A percentile compares a stretch with the other conserved stretches of the same genome.
These are phyloP conservation scores for Alternaria ethzedia DNA, from an alignment of 2,329 filamentous ascomycete genomes.

Conservation along the genomic window DNA sequence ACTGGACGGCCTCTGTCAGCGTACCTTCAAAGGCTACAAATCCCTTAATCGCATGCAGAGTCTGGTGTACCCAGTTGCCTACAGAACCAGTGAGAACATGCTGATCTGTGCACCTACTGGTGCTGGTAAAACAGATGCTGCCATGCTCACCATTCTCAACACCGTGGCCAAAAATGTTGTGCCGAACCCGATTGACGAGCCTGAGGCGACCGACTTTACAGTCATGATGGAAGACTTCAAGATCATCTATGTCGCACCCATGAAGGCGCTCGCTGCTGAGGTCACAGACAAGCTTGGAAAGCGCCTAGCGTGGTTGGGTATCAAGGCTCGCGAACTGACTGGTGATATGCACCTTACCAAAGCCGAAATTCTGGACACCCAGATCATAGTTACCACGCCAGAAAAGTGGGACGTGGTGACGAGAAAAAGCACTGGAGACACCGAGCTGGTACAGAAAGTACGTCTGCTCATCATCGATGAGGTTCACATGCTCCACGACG, in stretches of 20 bases:
- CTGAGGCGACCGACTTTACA: constrained; percentile 75
- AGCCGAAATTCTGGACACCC: constrained; percentile 90
- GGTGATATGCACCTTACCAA: constrained; percentile 99
- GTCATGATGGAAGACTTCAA: constrained; percentile 92
- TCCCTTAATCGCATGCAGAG: constrained; percentile 97
- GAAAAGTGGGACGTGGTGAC: constrained; percentile 99
- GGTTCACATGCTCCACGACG: constrained; percentile 99
- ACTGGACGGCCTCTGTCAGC: constrained; percentile 85
- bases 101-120: constrained; percentile 96
- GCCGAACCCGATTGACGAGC: constrained; percentile 79
- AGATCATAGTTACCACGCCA: constrained; percentile 97
- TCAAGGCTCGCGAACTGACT: constrained; percentile 91
- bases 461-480: constrained; percentile 96
- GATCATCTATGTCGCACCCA: constrained; percentile 97
- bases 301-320: constrained; percentile 89
- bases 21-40: constrained; percentile 95
- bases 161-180: constrained; percentile 83
- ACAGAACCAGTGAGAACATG: constrained; percentile 98
- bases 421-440: constrained; percentile 94
- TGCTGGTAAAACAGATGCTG: constrained; percentile 98
- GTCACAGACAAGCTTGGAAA: constrained; percentile 94
- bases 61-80: constrained; percentile 91
- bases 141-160: constrained; percentile 94
- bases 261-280: constrained; percentile 97
- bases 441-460: constrained; percentile 96